Evolutionary conservation across 805 yeast genomes (phyloP).

Genomic region (Sugiyamaella marilandica): DNA sequence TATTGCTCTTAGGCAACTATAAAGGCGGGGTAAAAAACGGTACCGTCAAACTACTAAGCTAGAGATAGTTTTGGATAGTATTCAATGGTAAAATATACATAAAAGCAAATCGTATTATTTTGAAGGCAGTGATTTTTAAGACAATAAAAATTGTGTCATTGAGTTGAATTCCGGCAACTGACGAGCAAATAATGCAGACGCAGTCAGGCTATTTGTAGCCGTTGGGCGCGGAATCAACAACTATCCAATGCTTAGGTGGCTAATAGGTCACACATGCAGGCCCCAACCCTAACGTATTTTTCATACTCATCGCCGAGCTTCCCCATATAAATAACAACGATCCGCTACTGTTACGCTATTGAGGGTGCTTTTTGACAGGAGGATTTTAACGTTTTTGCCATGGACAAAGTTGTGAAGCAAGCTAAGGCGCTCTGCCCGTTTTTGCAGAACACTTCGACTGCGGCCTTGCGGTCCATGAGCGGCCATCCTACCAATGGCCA

Average conservation of each 20-base stretch:
- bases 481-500: slow-evolving; percentile 18
- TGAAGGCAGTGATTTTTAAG: too few relatives aligned
- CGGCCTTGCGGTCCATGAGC: slow-evolving; percentile 56
- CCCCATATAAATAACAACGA: background rate
- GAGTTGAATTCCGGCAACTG: too few relatives aligned
- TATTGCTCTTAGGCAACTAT: too few relatives aligned
- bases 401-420: slow-evolving; percentile 77
- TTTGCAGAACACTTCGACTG: slow-evolving; percentile 53
- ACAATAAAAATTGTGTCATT: too few relatives aligned
- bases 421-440: slow-evolving; percentile 83
- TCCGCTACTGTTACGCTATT: background rate
- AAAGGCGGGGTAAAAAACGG: too few relatives aligned
- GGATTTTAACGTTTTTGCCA: slow-evolving; percentile 27
- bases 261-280: background rate
- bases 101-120: too few relatives aligned
- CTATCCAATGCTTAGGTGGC: background rate
- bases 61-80: too few relatives aligned
- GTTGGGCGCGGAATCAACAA: background rate
- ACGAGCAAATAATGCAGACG: too few relatives aligned
- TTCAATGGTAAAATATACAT: too few relatives aligned
- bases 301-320: background rate
- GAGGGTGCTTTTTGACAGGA: background rate
- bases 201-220: too few relatives aligned
- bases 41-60: too few relatives aligned
- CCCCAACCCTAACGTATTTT: slow-evolving; percentile 3